A percentile compares a stretch with the other conserved stretches of the same genome.
Conservation (phyloP, 805 yeast genomes). For the Limtongia smithiae region DNA sequence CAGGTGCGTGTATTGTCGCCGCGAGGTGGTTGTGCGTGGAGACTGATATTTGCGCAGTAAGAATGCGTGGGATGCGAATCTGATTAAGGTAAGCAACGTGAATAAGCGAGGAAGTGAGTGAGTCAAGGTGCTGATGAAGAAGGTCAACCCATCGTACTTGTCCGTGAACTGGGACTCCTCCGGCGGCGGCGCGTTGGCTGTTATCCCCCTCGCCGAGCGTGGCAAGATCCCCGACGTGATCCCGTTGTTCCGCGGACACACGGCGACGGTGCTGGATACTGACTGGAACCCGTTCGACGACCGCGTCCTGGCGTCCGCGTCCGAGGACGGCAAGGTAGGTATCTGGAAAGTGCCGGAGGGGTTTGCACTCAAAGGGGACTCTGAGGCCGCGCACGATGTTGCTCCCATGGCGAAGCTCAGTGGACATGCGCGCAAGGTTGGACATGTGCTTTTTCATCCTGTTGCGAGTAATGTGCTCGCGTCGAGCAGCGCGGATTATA, state of each 20-base stretch:
- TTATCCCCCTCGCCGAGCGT: conserved; percentile 77
- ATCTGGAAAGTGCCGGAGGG: conserved; percentile 85
- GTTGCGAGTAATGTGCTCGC: conserved; percentile 82
- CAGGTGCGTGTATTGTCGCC: conserved; percentile 31
- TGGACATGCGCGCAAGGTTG: conserved; percentile 88
- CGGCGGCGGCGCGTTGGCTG: conserved; percentile 97
- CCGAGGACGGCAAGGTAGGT: conserved; percentile 76
- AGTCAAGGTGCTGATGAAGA: conserved; percentile 1
- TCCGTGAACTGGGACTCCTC: conserved; percentile 90
- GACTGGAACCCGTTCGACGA: conserved; percentile 91
- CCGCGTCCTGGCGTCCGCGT: conserved; percentile 67
- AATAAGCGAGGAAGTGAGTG: not conserved
- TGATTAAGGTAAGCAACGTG: conserved; percentile 50
- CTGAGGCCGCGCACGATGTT: conserved; percentile 58
- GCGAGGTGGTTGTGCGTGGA: not conserved
- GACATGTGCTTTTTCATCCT: conserved; percentile 87
- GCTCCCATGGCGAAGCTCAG: conserved; percentile 63
- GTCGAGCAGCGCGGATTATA: conserved; percentile 83
- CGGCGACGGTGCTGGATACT: conserved; percentile 91
- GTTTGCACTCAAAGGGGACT: conserved; percentile 61
- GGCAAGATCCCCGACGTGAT: conserved; percentile 94
- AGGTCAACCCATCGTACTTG: conserved; percentile 76
- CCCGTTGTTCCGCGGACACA: conserved; percentile 92
- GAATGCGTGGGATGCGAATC: conserved; percentile 95
- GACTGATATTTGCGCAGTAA: conserved; percentile 49